Conservation (phyloP, 192 early-diverging fungal species). For the Backusella sp. region DNA sequence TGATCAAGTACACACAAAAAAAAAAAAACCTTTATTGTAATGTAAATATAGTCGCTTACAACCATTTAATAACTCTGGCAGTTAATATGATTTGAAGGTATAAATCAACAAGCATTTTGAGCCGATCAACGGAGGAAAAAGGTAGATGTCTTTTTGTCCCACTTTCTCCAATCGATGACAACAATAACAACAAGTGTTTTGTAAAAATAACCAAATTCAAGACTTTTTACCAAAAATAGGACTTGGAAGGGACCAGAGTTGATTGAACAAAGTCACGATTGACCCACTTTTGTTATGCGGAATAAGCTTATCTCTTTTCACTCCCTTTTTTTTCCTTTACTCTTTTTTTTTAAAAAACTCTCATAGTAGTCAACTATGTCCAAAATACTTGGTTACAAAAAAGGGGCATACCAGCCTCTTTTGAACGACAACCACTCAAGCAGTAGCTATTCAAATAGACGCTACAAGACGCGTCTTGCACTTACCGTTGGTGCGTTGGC, state of each 20-base stretch:
- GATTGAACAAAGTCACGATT: background rate
- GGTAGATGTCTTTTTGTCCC: background rate
- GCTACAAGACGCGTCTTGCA: background rate
- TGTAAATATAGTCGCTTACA: too few species aligned
- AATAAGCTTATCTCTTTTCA: background rate
- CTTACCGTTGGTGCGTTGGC: background rate
- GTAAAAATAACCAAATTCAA: background rate
- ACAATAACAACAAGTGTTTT: background rate
- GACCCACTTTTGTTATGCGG: background rate
- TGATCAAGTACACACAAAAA: background rate
- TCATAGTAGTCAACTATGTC: slow-evolving; percentile 1
- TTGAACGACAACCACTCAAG: background rate
- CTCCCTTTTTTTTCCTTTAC: background rate
- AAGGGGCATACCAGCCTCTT: background rate
- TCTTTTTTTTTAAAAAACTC: background rate
- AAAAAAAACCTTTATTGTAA: too few species aligned
- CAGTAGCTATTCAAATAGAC: background rate
- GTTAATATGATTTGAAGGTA: background rate
- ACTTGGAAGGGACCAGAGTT: background rate
- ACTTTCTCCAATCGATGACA: background rate
- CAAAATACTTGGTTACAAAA: background rate
- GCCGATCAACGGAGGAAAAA: background rate
- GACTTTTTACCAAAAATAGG: slow-evolving; percentile 4
- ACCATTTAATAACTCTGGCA: background rate
- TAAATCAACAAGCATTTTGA: background rate